Evolutionary conservation across 345 rosid genomes (phyloP).

Genomic region (Citrus unshiu): DNA sequence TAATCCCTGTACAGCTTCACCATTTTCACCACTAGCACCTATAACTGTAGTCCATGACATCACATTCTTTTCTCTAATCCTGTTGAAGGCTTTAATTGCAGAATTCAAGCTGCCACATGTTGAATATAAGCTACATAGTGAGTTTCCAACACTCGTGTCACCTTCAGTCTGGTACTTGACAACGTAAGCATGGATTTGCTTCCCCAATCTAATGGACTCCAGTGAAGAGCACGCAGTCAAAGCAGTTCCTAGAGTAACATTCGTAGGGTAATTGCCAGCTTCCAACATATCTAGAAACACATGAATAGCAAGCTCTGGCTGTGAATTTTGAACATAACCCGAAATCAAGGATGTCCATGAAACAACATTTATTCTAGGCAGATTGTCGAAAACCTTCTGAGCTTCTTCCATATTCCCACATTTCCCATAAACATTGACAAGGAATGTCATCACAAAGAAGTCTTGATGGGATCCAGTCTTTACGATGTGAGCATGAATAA

Average conservation of each 20-base stretch:
- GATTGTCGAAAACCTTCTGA: slow-evolving; percentile 27
- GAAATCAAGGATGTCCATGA: slow-evolving; percentile 50
- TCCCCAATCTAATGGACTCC: slow-evolving; percentile 33
- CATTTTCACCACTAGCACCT: slow-evolving; percentile 42
- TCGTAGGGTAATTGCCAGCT: slow-evolving; percentile 42
- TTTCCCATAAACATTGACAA: slow-evolving; percentile 48
- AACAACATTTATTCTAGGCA: slow-evolving; percentile 31
- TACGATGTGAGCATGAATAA: slow-evolving; percentile 46
- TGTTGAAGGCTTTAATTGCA: slow-evolving; percentile 36
- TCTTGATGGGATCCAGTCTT: slow-evolving; percentile 40
- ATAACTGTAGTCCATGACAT: slow-evolving; percentile 58
- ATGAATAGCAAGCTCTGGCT: slow-evolving; percentile 34
- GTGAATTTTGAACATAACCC: slow-evolving; percentile 45
- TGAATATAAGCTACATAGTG: slow-evolving; percentile 59
- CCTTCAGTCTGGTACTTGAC: slow-evolving; percentile 41
- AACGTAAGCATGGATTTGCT: slow-evolving; percentile 49
- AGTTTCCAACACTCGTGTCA: slow-evolving; percentile 49
- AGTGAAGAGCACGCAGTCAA: slow-evolving; percentile 45
- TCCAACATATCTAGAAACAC: slow-evolving; percentile 43
- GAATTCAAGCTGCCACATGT: slow-evolving; percentile 36
- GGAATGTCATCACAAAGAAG: slow-evolving; percentile 33
- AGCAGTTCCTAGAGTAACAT: slow-evolving; percentile 40
- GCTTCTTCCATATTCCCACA: slow-evolving; percentile 42
- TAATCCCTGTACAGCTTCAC: slow-evolving; percentile 35
- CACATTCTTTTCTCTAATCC: slow-evolving; percentile 39